Evolutionary conservation across 2,329 filamentous ascomycete species (phyloP).

Genomic region (Colletotrichum nymphaeae): DNA sequence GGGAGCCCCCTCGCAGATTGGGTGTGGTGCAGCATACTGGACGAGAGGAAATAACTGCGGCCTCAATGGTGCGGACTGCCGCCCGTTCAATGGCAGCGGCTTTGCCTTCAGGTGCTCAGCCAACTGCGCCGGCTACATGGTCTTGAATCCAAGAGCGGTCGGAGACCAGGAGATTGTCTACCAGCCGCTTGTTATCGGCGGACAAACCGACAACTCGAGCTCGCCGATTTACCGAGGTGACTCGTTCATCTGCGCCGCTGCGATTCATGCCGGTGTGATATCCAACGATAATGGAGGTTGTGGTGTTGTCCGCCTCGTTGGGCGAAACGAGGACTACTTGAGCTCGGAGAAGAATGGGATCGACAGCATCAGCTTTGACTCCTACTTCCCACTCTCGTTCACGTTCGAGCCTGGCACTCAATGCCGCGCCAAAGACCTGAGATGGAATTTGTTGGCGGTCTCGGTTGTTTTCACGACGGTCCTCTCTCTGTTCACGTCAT

Average conservation of each 20-base stretch:
- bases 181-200: slow-evolving; percentile 75
- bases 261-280: slow-evolving; percentile 85
- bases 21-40: slow-evolving; percentile 79
- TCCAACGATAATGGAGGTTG: slow-evolving; percentile 80
- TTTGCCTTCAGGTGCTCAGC: slow-evolving; percentile 82
- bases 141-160: slow-evolving; percentile 80
- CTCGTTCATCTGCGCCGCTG: slow-evolving; percentile 87
- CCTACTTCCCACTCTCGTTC: slow-evolving; percentile 90
- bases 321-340: slow-evolving; percentile 72
- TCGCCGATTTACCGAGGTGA: slow-evolving; percentile 83
- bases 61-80: slow-evolving; percentile 78
- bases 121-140: slow-evolving; percentile 73
- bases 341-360: slow-evolving; percentile 79
- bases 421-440: slow-evolving; percentile 79
- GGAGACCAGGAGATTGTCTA: slow-evolving; percentile 77
- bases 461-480: slow-evolving; percentile 83
- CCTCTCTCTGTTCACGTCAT: slow-evolving; percentile 84
- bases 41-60: slow-evolving; percentile 77
- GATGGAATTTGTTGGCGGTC: slow-evolving; percentile 86
- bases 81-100: slow-evolving; percentile 77
- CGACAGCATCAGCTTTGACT: slow-evolving; percentile 81
- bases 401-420: slow-evolving; percentile 75
- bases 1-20: slow-evolving; percentile 72
- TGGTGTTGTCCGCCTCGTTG: slow-evolving; percentile 81
- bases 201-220: slow-evolving; percentile 58